Evolutionary conservation across 768 basidiomycete genomes (phyloP), one percentile per base, ranked within the genome.

Genomic region (Goffeauzyma gilvescens): DNA sequence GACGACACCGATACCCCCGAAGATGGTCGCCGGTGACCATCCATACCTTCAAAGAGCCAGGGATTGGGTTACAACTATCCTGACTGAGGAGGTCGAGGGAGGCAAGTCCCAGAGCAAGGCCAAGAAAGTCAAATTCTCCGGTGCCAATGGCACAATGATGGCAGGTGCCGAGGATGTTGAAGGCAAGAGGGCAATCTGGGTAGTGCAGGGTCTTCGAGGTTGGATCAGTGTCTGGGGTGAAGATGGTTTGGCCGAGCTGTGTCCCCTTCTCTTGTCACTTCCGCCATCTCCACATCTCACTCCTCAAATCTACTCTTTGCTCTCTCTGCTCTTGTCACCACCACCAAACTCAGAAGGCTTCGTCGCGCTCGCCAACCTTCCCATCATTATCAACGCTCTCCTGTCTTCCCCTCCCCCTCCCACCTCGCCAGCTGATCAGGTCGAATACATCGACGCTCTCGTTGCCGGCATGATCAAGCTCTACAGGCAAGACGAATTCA

Each of bases 271-370:
- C 21, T 75, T 95, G 5, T 68, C 73, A 18, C 74, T 95, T 24
- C 86, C 90, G 15, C 79, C 83, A 43, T 71, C 90, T 52, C 74
- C 81, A 17, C 93, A 87, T 61, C 72, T 98, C 32, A 80, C 89
- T 1, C 79, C 87, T 62, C 75, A 82, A 12, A 71, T 81, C 23
- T 95, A 89, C 60, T 76, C 80, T 28, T 72, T 89, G 36, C 71
- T 98, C 50, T 76, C 87, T 24, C 78, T 79, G 50, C 70, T 96
- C 4, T 77, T 95, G 48, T 61, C 63, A 8, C 63, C 62, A 9
- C 57, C 59, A 7, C 59, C 62, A 7, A n/a, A n/a, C n/a, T n/a
- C n/a, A n/a, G n/a, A n/a, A n/a, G n/a, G n/a, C n/a, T n/a, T n/a
- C n/a, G n/a, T n/a, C n/a, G 48, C 48, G 14, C 49, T 62, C 5